A percentile compares a stretch with the other conserved stretches of the same genome.
phyloP scores from a whole-genome alignment of 352 stramenopile genomes.

The Hyaloperonospora brassicae region DNA sequence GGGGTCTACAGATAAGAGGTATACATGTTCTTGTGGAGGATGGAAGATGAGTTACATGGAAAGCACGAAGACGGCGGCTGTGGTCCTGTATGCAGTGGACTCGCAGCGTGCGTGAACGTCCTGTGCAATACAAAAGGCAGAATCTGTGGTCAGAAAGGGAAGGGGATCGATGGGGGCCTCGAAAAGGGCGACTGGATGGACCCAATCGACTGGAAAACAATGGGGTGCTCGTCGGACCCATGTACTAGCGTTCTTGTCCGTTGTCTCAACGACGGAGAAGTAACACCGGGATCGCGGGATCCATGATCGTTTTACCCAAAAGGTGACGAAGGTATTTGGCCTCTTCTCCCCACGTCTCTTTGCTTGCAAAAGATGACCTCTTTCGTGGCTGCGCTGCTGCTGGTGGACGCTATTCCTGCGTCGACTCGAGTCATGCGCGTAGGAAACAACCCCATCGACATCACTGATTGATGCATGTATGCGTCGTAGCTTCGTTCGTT shows the following conservation, averaged over 20 bases:
- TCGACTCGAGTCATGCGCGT: slow-evolving; percentile 14
- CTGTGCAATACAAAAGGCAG: slow-evolving; percentile 30
- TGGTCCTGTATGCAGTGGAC: slow-evolving; percentile 14
- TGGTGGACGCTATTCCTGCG: slow-evolving; percentile 58
- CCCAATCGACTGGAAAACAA: slow-evolving; percentile 9
- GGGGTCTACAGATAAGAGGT: neutral
- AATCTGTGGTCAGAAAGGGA: slow-evolving; percentile 8
- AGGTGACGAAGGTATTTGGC: slow-evolving; percentile 65
- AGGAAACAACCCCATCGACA: too few relatives aligned
- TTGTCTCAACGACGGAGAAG: slow-evolving; percentile 6
- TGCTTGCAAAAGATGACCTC: slow-evolving; percentile 1
- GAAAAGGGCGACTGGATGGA: slow-evolving; percentile 2
- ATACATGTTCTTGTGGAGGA: neutral
- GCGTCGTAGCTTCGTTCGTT: too few relatives aligned
- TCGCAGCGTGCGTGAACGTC: slow-evolving; percentile 11
- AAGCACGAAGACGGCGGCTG: slow-evolving; percentile 20
- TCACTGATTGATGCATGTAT: too few relatives aligned
- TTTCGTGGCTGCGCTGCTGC: slow-evolving; percentile 9
- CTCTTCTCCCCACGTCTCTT: slow-evolving; percentile 18
- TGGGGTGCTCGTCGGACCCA: slow-evolving; percentile 16
- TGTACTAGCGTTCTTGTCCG: slow-evolving; percentile 46
- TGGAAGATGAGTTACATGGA: too few relatives aligned
- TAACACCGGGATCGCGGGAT: slow-evolving; percentile 72
- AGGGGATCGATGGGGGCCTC: slow-evolving; percentile 24
- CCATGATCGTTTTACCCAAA: slow-evolving; percentile 77